Conservation (phyloP, 2,329 filamentous ascomycete species). For the Colletotrichum sp. region DNA sequence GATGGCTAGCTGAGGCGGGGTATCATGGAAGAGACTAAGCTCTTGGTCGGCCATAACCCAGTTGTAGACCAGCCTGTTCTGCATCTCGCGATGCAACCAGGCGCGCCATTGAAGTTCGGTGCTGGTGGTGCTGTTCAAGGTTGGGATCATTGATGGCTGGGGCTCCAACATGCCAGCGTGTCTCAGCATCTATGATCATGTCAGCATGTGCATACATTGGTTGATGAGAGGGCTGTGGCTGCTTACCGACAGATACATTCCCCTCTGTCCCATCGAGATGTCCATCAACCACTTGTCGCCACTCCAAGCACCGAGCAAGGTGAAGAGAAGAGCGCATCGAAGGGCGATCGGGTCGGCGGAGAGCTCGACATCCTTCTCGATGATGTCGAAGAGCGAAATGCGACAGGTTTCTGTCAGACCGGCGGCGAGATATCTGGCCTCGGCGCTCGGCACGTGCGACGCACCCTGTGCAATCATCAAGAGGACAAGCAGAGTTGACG, state of each 20-base stretch:
- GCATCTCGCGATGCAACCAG: conserved; percentile 70
- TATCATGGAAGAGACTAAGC: conserved; percentile 70
- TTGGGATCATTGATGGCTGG: conserved; percentile 48
- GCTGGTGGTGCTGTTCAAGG: conserved; percentile 46
- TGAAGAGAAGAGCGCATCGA: conserved; percentile 71
- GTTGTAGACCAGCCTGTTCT: conserved; percentile 74
- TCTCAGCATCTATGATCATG: conserved; percentile 61
- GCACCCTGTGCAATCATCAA: conserved; percentile 78
- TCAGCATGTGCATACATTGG: not conserved
- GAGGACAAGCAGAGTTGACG: conserved; percentile 68
- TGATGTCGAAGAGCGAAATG: conserved; percentile 74
- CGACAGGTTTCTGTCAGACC: conserved; percentile 74
- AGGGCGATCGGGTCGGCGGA: conserved; percentile 69
- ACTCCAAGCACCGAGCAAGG: conserved; percentile 73
- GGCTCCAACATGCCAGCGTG: conserved; percentile 71
- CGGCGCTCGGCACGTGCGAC: conserved; percentile 67
- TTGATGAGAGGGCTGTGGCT: not conserved
- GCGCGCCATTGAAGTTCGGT: conserved; percentile 62
- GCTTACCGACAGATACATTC: conserved; percentile 71
- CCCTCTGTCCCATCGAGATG: conserved; percentile 75
- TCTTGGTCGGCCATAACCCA: conserved; percentile 80
- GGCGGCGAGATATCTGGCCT: conserved; percentile 69
- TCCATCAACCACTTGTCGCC: conserved; percentile 82
- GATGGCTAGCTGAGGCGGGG: conserved; percentile 65
- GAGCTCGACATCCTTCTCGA: conserved; percentile 74